Percentiles rank a stretch among this genome's conserved stretches.
These are phyloP conservation scores for Cryptosporidium felis DNA, from an alignment of 169 alveolate genomes.

Conservation along the genomic window DNA sequence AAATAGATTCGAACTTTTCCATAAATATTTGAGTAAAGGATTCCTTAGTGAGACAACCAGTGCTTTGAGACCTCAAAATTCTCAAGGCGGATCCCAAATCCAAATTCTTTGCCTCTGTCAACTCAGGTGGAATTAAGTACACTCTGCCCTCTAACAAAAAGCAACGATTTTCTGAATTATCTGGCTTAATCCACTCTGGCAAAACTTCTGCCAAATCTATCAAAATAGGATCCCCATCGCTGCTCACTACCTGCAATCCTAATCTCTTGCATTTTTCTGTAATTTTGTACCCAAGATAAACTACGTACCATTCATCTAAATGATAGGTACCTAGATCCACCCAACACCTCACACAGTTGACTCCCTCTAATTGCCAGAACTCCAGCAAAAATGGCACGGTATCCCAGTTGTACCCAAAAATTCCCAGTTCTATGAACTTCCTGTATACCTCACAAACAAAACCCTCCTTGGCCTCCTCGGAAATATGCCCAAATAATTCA, in stretches of 20 bases:
- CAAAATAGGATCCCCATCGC: conserved; percentile 35
- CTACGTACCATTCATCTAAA: conserved; percentile 45
- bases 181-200: conserved; percentile 46
- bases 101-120: background rate
- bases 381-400: conserved; percentile 47
- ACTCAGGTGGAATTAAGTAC: conserved; percentile 1
- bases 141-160: conserved; percentile 15
- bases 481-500: background rate
- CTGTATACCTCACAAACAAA: background rate
- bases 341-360: conserved; percentile 4
- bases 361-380: background rate
- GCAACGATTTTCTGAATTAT: conserved; percentile 41
- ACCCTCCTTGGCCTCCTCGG: background rate
- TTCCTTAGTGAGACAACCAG: background rate
- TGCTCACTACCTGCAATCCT: background rate
- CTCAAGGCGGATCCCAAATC: background rate
- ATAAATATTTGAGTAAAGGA: background rate
- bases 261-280: conserved; percentile 1
- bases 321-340: conserved; percentile 3
- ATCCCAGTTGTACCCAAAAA: conserved; percentile 59
- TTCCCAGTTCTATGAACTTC: conserved; percentile 20
- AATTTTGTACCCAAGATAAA: conserved; percentile 11
- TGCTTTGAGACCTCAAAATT: background rate
- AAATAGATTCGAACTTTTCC: conserved; percentile 36
- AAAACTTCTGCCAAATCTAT: conserved; percentile 26